Conservation (phyloP, 768 basidiomycete species). For the Tricholoma saponaceum region DNA sequence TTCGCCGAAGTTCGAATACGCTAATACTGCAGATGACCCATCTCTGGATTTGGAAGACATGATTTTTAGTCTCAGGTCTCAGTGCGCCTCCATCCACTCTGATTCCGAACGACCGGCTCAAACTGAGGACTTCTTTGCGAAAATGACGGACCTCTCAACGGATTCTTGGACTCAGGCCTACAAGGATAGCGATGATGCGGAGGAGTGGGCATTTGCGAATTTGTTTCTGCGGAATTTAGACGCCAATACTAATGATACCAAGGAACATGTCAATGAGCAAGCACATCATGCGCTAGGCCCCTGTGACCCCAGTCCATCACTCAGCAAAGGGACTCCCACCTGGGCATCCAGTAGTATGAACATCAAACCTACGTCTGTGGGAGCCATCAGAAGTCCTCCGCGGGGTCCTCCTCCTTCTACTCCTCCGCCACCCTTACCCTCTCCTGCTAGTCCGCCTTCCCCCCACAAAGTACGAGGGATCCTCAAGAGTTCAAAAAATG, state of each 20-base stretch:
- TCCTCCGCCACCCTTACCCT: constrained; percentile 19
- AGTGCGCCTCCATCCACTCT: constrained; percentile 27
- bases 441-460: constrained; percentile 8
- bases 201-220: constrained; percentile 37
- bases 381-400: constrained; percentile 1
- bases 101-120: not conserved
- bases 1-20: constrained; percentile 28
- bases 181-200: constrained; percentile 12
- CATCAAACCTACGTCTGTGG: not conserved
- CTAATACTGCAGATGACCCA: constrained; percentile 17
- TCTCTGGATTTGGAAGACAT: constrained; percentile 38
- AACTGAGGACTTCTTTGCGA: constrained; percentile 1
- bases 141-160: constrained; percentile 5
- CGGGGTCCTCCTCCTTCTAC: constrained; percentile 11
- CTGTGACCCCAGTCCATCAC: not conserved
- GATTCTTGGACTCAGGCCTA: constrained; percentile 11
- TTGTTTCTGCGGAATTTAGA: constrained; percentile 19
- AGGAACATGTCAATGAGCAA: not conserved
- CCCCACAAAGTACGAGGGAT: constrained; percentile 28
- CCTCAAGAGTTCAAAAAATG: constrained; percentile 36
- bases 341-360: not conserved
- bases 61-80: constrained; percentile 39
- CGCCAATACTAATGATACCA: not conserved
- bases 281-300: not conserved
- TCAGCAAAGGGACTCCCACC: not conserved